phyloP scores from a whole-genome alignment of 2,329 filamentous ascomycete genomes.

The Stemphylium beticola region DNA sequence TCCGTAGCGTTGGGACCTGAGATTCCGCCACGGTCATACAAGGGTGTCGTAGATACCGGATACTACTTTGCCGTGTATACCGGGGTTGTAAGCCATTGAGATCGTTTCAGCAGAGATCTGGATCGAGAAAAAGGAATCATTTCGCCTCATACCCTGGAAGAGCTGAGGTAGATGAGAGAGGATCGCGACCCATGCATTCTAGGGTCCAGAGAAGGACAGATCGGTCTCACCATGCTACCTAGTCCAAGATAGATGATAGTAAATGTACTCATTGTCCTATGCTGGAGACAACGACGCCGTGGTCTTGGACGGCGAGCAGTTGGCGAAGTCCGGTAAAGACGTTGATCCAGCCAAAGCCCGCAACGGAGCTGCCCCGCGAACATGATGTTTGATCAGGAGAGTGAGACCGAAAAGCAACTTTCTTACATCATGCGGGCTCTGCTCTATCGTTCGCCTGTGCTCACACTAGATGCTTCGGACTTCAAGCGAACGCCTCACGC shows the following conservation, averaged over 20 bases:
- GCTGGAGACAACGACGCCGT: slow-evolving; percentile 4
- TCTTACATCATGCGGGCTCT: background rate
- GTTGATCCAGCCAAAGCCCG: background rate
- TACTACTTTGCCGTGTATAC: slow-evolving; percentile 6
- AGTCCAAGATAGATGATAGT: background rate
- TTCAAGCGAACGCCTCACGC: background rate
- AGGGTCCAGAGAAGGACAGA: background rate
- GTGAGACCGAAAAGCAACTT: background rate
- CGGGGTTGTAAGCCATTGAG: background rate
- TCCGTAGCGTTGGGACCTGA: slow-evolving; percentile 23
- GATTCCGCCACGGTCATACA: slow-evolving; percentile 21
- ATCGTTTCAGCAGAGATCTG: slow-evolving; percentile 9
- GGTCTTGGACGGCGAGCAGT: slow-evolving; percentile 8
- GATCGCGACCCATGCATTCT: background rate
- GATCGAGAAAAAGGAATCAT: slow-evolving; percentile 3
- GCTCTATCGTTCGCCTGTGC: background rate
- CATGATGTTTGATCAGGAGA: background rate
- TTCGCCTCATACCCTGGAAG: background rate
- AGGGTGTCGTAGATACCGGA: slow-evolving; percentile 8
- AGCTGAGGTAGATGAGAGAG: background rate
- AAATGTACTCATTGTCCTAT: background rate
- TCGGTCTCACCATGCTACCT: background rate
- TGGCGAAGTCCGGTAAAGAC: slow-evolving; percentile 19
- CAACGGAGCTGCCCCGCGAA: background rate
- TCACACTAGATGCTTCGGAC: background rate